Conservation (phyloP, 1,284 basidiomycete species). For the Paramarasmius palmivorus region DNA sequence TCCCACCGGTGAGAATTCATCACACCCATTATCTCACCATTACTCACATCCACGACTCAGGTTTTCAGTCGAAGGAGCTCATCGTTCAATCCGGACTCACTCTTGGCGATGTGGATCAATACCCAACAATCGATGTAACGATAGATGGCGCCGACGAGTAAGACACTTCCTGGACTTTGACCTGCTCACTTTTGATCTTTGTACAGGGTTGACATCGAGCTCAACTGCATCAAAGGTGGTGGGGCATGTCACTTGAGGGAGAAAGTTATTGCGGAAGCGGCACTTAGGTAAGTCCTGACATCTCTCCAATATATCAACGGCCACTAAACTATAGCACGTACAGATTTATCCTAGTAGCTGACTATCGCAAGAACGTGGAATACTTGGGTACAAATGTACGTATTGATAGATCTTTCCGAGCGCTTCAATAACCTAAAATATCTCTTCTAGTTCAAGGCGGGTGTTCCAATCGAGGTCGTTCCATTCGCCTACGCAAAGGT, state of each 20-base stretch:
- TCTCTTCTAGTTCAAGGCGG: slow-evolving; percentile 71
- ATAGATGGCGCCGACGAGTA: slow-evolving; percentile 98
- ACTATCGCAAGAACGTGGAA: slow-evolving; percentile 90
- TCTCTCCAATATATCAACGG: slow-evolving; percentile 5
- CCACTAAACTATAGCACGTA: background rate
- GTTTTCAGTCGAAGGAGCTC: slow-evolving; percentile 95
- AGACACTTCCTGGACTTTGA: slow-evolving; percentile 29
- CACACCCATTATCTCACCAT: background rate
- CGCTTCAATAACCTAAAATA: background rate
- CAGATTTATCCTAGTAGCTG: slow-evolving; percentile 93
- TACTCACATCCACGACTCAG: slow-evolving; percentile 35
- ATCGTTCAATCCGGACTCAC: slow-evolving; percentile 82
- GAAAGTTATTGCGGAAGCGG: slow-evolving; percentile 96
- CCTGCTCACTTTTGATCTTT: slow-evolving; percentile 5
- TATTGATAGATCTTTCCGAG: slow-evolving; percentile 17
- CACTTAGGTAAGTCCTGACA: slow-evolving; percentile 63
- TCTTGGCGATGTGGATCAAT: slow-evolving; percentile 92
- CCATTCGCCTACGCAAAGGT: slow-evolving; percentile 95
- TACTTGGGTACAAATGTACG: slow-evolving; percentile 83
- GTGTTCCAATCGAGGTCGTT: slow-evolving; percentile 94
- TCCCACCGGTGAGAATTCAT: slow-evolving; percentile 67
- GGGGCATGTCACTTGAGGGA: slow-evolving; percentile 97
- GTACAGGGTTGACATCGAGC: slow-evolving; percentile 76
- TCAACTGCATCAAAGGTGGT: slow-evolving; percentile 98
- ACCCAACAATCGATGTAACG: slow-evolving; percentile 90